Percentiles rank a stretch among this genome's conserved stretches.
Conservation (phyloP, 306 rosid species). For the Quercus cerris region DNA sequence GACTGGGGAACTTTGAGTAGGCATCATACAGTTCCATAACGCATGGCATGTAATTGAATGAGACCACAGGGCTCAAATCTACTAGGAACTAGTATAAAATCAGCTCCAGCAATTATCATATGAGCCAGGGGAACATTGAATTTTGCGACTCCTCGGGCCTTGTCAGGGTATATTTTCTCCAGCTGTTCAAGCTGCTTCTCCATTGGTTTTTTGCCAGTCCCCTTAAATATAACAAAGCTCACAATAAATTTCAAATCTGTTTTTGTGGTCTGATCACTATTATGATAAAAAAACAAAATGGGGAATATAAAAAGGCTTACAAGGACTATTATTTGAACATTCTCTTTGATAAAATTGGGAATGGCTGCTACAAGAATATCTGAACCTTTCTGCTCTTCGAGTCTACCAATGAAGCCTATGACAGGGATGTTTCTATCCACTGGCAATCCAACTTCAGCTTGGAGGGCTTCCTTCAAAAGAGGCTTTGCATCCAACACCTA, state of each 20-base stretch:
- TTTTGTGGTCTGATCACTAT: neutral
- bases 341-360: conserved; percentile 49
- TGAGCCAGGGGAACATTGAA: conserved; percentile 79
- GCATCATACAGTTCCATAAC: conserved; percentile 62
- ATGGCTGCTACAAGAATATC: conserved; percentile 88
- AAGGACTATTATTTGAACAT: conserved; percentile 77
- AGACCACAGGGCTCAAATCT: conserved; percentile 90
- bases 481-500: conserved; percentile 71
- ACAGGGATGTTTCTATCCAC: conserved; percentile 71
- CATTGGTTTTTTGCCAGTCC: conserved; percentile 75
- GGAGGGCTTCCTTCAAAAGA: conserved; percentile 83
- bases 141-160: conserved; percentile 75
- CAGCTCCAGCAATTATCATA: conserved; percentile 78
- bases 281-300: neutral
- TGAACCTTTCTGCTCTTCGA: conserved; percentile 98
- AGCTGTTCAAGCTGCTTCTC: conserved; percentile 72
- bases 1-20: neutral
- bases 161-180: conserved; percentile 55
- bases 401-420: conserved; percentile 85
- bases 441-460: conserved; percentile 93
- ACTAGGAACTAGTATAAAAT: conserved; percentile 68
- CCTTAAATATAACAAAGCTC: conserved; percentile 40
- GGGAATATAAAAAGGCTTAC: conserved; percentile 37
- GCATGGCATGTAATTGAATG: conserved; percentile 87
- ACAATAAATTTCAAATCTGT: conserved; percentile 7